These are phyloP conservation scores for Globisporangium paddicum DNA, from an alignment of 352 stramenopile genomes.

Conservation along the genomic window DNA sequence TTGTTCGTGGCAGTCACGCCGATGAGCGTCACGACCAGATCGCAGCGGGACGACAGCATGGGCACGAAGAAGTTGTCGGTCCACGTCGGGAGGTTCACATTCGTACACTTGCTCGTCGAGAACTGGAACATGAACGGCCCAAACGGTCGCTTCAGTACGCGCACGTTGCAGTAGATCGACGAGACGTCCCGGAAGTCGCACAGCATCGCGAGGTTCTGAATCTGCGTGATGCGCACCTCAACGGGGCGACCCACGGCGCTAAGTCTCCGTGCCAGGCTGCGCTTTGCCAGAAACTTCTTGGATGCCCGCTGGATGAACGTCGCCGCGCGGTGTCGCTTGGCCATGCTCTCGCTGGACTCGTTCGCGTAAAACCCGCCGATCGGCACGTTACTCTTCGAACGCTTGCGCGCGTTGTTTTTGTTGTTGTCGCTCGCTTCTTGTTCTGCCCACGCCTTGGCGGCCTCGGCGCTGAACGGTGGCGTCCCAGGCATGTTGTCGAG, in stretches of 20 bases:
- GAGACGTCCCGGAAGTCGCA: constrained; percentile 72
- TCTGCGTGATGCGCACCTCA: constrained; percentile 43
- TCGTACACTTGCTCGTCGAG: constrained; percentile 45
- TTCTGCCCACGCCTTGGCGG: constrained; percentile 27
- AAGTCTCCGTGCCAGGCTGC: constrained; percentile 27
- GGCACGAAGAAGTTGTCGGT: constrained; percentile 71
- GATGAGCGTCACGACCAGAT: constrained; percentile 73
- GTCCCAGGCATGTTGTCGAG: constrained; percentile 53
- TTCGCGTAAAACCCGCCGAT: constrained; percentile 8
- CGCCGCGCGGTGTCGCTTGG: constrained; percentile 33
- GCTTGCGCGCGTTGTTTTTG: constrained; percentile 11
- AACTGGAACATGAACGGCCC: constrained; percentile 88
- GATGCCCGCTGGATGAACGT: constrained; percentile 28
- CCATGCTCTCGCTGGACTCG: constrained; percentile 25
- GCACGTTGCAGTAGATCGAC: constrained; percentile 69
- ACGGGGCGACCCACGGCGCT: constrained; percentile 59
- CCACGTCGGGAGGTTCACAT: constrained; percentile 57
- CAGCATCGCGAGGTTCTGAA: constrained; percentile 59
- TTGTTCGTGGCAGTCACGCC: constrained; percentile 50
- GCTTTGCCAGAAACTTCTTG: constrained; percentile 33
- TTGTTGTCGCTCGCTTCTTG: background rate
- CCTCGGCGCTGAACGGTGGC: constrained; percentile 43
- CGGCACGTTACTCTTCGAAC: constrained; percentile 9
- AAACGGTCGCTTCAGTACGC: constrained; percentile 83
- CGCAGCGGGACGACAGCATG: constrained; percentile 77